Base-by-base conservation (phyloP, 1,284 basidiomycete species). In the Fomitopsis schrenkii region DNA sequence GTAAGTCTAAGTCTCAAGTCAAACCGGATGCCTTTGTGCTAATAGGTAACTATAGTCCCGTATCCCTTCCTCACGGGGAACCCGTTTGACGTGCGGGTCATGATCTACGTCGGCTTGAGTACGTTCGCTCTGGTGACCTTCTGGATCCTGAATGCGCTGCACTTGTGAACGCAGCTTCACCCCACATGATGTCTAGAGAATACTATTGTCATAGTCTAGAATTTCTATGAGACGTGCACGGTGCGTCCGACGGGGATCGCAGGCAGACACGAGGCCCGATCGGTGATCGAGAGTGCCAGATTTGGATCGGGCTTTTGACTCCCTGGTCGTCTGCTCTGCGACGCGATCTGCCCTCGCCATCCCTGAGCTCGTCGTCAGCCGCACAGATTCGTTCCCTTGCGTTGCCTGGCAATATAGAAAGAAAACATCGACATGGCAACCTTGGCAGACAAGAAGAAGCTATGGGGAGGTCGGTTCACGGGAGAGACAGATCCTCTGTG, bases 401-500 rank as follows among this genome's bases (percentile, higher is more conserved):
- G n/a, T 22, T 5, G 6, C 7, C 22, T 19, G 5, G 3, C 15
- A 15, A 8, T n/a, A 2, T n/a, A 5, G 6, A 45, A 15, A 30
- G 35, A 30, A 10, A 8, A 40, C 5, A 28, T 46, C 26, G 15
- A 55, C 33, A 86, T 87, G 87, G 46, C 82, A 35, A 80, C 81
- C 36, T 76, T 82, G 70, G 84, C 87, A 10, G 86, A 88, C 19
- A 92, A 91, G 69, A 88, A 92, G 74, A 93, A 93, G 71, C 75
- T 93, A 76, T 93, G 91, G 91, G 91, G 91, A n/a, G 94, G 94
- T 9, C 81, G 94, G 30, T 96, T 96, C 72, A 95, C 93, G 15
- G 94, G 94, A 53, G 86, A 86, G 67, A 94, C 91, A 0, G 93
- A 94, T 76, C 94, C 93, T 58, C 76, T 95, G 93, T 93, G 75